A percentile compares a stretch with the other conserved stretches of the same genome.
Evolutionary conservation across 768 basidiomycete genomes (phyloP).

Genomic region (Fomitopsis pulvina): DNA sequence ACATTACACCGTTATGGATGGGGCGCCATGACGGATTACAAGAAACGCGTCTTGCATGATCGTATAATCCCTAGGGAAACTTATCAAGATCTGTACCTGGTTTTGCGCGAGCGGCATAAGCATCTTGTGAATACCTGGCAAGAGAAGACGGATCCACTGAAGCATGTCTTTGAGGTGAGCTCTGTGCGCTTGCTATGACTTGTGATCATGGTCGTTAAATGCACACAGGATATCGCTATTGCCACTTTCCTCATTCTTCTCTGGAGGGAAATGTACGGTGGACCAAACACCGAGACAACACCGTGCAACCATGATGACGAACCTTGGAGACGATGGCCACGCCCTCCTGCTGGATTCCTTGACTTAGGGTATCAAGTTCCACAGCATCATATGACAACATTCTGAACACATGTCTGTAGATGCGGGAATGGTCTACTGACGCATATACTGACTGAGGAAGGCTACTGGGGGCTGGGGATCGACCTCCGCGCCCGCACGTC

Average conservation of each 20-base stretch:
- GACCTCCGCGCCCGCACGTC: conserved; percentile 83
- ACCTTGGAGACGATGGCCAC: conserved; percentile 70
- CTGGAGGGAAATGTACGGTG: conserved; percentile 70
- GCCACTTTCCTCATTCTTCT: conserved; percentile 89
- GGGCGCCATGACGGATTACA: conserved; percentile 76
- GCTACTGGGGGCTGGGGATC: conserved; percentile 78
- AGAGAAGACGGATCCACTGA: conserved; percentile 79
- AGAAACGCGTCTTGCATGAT: conserved; percentile 85
- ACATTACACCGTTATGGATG: conserved; percentile 85
- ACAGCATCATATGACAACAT: not conserved
- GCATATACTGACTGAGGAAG: conserved; percentile 79
- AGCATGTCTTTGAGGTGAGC: conserved; percentile 79
- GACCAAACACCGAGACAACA: not conserved
- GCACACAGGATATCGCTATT: conserved; percentile 80
- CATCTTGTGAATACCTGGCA: conserved; percentile 69
- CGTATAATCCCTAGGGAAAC: conserved; percentile 62
- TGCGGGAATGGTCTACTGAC: conserved; percentile 92
- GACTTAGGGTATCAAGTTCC: conserved; percentile 66
- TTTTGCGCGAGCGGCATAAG: conserved; percentile 81
- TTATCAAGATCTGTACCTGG: conserved; percentile 88
- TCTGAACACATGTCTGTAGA: conserved; percentile 29
- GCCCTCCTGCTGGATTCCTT: conserved; percentile 78
- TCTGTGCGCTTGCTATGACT: not conserved
- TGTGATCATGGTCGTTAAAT: not conserved
- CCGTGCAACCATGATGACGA: conserved; percentile 4